Evolutionary conservation across 1,284 basidiomycete species (phyloP), one percentile per base, ranked within the genome.

Genomic region (Papiliotrema fonsecae): DNA sequence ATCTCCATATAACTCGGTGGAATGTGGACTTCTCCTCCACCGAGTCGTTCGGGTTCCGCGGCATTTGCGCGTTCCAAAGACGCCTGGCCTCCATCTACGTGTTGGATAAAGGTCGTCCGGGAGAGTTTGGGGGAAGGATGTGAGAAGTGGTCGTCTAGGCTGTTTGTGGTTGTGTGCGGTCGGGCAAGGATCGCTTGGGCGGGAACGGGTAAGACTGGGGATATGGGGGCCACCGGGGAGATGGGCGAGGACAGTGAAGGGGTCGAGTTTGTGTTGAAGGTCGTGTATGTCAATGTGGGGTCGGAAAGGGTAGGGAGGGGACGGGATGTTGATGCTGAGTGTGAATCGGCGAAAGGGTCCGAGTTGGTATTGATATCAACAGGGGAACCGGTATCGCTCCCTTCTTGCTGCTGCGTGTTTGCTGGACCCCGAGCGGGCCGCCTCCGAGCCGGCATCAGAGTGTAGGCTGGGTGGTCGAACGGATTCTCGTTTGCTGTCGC

Each of bases 391-490:
- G 31, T 45, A 22, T 26, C 19, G 19, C 36, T 38, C 36, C 36
- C 11, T 21, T 10, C 19, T 14, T 38, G 13, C 19, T 9, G 11
- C 9, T 10, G 9, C 19, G 36, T 9, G 9, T 38, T 21, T 37
- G 13, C 36, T 4, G 40, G n/a, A 3, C 22, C 36, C 10, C 32
- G 3, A 14, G 19, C 7, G 3, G 28, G 9, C 6, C 28, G 43
- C 2, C 45, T 35, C 13, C 26, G 22, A 26, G 28, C 13, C 6
- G 19, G 7, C 27, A 22, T 6, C n/a, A 37, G 24, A 34, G 47
- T 49, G 19, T 49, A 49, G 19, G 47, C 47, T 11, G 47, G 47
- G 28, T 49, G 47, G 25, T 49, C 34, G 40, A 49, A 49, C 30
- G 47, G 47, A 27, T 49, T 49, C 18, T 43, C 47, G 19, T 31